These are phyloP conservation scores for Apodospora peruviana DNA, from an alignment of 495 filamentous ascomycete genomes.

Conservation along the genomic window DNA sequence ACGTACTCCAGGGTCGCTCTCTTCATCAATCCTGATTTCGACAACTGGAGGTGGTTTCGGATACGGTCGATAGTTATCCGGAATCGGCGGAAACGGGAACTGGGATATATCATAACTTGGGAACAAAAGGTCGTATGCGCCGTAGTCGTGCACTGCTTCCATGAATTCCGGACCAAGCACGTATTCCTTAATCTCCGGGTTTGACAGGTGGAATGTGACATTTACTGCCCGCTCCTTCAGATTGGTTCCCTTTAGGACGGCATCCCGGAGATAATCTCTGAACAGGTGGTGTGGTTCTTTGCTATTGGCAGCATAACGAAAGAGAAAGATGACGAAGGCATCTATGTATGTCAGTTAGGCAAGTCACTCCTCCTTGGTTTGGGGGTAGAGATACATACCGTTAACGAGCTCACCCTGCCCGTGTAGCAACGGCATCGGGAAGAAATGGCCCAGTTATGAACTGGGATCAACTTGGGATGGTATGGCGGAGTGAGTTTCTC, in stretches of 20 bases:
- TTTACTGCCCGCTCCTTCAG: background rate
- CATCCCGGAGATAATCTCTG: constrained; percentile 5
- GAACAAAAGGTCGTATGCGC: constrained; percentile 3
- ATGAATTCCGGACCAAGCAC: constrained; percentile 2
- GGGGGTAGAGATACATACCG: background rate
- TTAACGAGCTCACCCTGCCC: no score
- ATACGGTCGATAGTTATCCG: constrained; percentile 1
- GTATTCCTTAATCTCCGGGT: constrained; percentile 3
- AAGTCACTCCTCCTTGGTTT: background rate
- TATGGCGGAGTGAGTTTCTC: no score
- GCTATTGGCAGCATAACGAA: constrained; percentile 7
- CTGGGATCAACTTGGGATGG: no score
- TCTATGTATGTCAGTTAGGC: background rate
- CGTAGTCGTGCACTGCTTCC: background rate
- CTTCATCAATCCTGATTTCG: no score
- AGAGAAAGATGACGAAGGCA: constrained; percentile 5
- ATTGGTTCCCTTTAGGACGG: constrained; percentile 5
- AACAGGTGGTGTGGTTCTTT: constrained; percentile 9
- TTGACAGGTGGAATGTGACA: background rate
- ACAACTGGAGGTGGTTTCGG: no score
- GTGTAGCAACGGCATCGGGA: no score
- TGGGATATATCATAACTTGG: background rate
- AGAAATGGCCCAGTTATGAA: no score
- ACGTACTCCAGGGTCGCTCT: no score
- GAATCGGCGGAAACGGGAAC: constrained; percentile 3